Evolutionary conservation across 306 rosid species (phyloP).

Genomic region (Fragaria vesca): DNA sequence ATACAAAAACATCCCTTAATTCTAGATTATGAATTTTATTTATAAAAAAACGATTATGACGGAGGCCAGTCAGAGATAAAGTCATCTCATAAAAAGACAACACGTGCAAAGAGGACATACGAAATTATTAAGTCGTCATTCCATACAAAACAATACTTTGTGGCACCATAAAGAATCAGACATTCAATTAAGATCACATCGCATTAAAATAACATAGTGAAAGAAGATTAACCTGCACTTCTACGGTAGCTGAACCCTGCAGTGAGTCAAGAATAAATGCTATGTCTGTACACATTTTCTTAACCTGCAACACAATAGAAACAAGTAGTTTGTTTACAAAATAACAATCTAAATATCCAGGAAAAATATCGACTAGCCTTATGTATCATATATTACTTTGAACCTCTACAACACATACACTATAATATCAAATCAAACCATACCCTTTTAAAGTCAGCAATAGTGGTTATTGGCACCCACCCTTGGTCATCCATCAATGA

Average conservation of each 20-base stretch:
- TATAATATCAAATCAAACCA: constrained; percentile 15
- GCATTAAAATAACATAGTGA: constrained; percentile 7
- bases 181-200: neutral
- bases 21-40: neutral
- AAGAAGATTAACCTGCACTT: constrained; percentile 70
- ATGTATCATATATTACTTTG: neutral
- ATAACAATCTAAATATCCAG: neutral
- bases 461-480: constrained; percentile 69
- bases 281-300: constrained; percentile 74
- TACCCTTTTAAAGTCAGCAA: constrained; percentile 94
- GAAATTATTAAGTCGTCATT: neutral
- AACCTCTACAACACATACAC: constrained; percentile 2
- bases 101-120: neutral
- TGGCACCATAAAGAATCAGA: neutral
- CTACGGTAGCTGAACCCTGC: constrained; percentile 64
- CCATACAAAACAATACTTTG: neutral
- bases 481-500: constrained; percentile 94
- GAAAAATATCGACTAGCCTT: neutral
- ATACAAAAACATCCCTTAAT: neutral
- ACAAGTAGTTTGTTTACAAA: neutral
- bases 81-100: neutral
- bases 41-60: too few relatives aligned
- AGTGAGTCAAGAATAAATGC: constrained; percentile 76
- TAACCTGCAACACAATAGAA: constrained; percentile 48
- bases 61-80: neutral